Evolutionary conservation across 169 alveolate genomes (phyloP).

Genomic region (Miamiensis avidus): DNA sequence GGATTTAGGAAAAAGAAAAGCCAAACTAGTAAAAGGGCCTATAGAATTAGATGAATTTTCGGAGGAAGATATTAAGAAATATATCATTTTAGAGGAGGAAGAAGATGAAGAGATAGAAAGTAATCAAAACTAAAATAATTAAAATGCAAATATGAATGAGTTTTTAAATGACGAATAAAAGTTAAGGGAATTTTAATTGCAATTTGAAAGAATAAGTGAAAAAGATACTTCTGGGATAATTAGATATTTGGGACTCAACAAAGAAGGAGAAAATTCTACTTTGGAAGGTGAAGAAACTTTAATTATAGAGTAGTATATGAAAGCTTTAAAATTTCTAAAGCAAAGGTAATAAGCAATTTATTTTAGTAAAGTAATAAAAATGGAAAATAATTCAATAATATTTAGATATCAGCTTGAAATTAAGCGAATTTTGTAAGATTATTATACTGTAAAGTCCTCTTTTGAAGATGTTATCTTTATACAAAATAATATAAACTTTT

Average conservation of each 20-base stretch:
- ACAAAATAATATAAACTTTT: no score
- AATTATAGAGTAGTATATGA: not conserved
- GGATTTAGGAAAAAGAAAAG: not conserved
- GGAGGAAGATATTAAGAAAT: not conserved
- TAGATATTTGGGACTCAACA: not conserved
- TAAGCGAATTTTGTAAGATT: not conserved
- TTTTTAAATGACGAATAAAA: no score
- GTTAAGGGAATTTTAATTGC: not conserved
- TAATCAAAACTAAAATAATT: no score
- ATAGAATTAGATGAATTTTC: not conserved
- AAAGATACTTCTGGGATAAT: not conserved
- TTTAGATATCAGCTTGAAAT: not conserved
- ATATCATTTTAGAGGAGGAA: not conserved
- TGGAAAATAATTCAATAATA: no score
- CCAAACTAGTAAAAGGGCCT: not conserved
- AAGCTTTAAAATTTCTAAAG: not conserved
- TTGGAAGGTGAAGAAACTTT: not conserved
- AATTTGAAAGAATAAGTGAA: not conserved
- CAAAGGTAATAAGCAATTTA: not conserved
- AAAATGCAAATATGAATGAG: not conserved
- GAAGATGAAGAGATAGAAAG: not conserved
- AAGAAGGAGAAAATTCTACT: not conserved
- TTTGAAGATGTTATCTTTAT: not conserved
- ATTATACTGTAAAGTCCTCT: not conserved
- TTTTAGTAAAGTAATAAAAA: no score